A percentile compares a stretch with the other conserved stretches of the same genome.
Evolutionary conservation across 2,329 filamentous ascomycete species (phyloP).

Genomic region (Venturia aucupariae): DNA sequence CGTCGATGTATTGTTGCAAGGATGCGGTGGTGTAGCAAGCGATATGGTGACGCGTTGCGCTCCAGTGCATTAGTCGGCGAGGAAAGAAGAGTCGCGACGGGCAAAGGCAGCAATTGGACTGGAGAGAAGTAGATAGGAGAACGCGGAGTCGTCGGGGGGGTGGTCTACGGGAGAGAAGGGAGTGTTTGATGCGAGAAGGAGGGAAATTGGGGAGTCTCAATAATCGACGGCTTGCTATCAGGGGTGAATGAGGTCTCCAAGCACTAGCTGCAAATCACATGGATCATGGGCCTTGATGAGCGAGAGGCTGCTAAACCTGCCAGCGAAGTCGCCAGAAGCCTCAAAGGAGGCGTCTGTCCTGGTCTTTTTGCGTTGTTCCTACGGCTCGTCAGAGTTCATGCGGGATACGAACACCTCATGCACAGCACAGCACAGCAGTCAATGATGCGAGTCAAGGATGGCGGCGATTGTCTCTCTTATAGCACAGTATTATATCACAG

Average conservation of each 20-base stretch:
- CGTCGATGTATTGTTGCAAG: slow-evolving; percentile 1
- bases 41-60: neutral
- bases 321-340: neutral
- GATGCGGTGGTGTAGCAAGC: neutral
- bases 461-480: neutral
- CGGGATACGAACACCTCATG: neutral
- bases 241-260: neutral
- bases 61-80: neutral
- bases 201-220: neutral
- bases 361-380: neutral
- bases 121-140: neutral
- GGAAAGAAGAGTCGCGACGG: neutral
- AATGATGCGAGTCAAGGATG: slow-evolving; percentile 3
- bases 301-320: neutral
- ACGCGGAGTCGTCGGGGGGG: neutral
- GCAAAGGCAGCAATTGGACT: neutral
- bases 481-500: too few relatives aligned
- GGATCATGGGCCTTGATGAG: neutral
- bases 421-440: too few relatives aligned
- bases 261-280: neutral
- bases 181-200: neutral
- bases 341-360: neutral
- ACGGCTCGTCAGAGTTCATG: neutral
- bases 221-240: neutral
- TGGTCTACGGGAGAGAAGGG: neutral